Base-by-base conservation (phyloP, 129 eudicot species). In the Escallonia rubra region DNA sequence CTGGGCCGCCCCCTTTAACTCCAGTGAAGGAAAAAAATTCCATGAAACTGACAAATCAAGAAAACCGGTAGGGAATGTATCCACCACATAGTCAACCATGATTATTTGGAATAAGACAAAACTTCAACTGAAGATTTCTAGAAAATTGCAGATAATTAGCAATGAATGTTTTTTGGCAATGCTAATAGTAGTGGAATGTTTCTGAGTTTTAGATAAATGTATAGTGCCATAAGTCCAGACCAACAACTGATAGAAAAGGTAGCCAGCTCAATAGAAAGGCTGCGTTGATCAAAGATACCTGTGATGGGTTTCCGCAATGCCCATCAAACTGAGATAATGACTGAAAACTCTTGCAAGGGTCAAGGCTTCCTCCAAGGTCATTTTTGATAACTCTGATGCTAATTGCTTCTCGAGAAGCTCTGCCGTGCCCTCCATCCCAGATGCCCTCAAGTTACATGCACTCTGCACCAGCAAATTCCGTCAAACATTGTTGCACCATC, bases 251-350 rank as follows among this genome's bases (percentile, higher is more conserved):
- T 23, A 23, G 34, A 23, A 23, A 23, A 23, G 34, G 34, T 23
- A 23, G 34, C 34, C 34, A 23, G 34, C 34, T 23, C 34, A 23
- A 23, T 23, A 23, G 1, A 23, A 44, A 73, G 75, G 58, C 14
- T 43, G 45, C 63, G 58, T 66, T 65, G 55, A 71, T 53, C 15
- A 51, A 46, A 48, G 53, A 59, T 74, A 89, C 98, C 96, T 89
- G 77, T 92, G 98, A 78, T 92, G 96, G 71, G 98, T 86, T 79
- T 92, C 98, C 66, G 98, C 98, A 74, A 92, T 89, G 41, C 89
- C 90, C 83, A 85, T 86, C 73, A 92, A 83, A 57, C 79, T 82
- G 55, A 92, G 91, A 76, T 82, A 89, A 75, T 89, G 98, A 77
- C 96, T 92, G 74, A 89, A 86, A 46, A 89, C 89, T 58, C 98